Evolutionary conservation across 75 land plant species (phyloP), one percentile per base, ranked within the genome.

Genomic region (Sequoiadendron giganteum): DNA sequence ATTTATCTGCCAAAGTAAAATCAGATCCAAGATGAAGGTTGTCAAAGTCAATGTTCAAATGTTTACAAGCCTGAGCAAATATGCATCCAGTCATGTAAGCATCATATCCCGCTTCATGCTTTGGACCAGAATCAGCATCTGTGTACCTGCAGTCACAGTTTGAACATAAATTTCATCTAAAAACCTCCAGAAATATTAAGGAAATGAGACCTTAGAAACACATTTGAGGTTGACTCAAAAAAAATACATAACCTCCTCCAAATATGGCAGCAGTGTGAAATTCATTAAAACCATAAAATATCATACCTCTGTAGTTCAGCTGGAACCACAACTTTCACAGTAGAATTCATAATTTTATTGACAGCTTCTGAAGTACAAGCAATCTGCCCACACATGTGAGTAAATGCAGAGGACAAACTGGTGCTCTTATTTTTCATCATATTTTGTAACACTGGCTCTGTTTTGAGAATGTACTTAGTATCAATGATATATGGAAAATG

Each of bases 41-140:
- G 36, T 86, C 86, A 21, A 94, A 93, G 83, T 95, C 89, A 80
- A 97, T 79, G 28, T 94, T 94, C n/a, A 96, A 79, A 80, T 91
- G 91, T 87, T 90, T 89, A 91, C 99, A 97, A 47, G 90, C 87
- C 79, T 95, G 97, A 61, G 95, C 96, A 92, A 97, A 97, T 30
- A 97, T 89, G 86, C 94, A 94, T n/a, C 99, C 99, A 15, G 98
- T 93, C 98, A 97, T 97, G 86, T 95, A 97, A 76, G 99, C 99
- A 92, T 98, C 99, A 90, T 94, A 98, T 14, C 99, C 99, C 68
- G 99, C 99, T 92, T 98, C 99, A 87, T 98, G 99, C 88, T 94
- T 97, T 7, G 90, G 91, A 65, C 94, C 95, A 34, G 94, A 91
- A 87, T 97, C 93, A 90, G 91, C 92, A 73, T 86, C 87, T 36